These are phyloP conservation scores for Trichoderma atrobrunneum DNA, from an alignment of 2,329 filamentous ascomycete species.

Conservation along the genomic window DNA sequence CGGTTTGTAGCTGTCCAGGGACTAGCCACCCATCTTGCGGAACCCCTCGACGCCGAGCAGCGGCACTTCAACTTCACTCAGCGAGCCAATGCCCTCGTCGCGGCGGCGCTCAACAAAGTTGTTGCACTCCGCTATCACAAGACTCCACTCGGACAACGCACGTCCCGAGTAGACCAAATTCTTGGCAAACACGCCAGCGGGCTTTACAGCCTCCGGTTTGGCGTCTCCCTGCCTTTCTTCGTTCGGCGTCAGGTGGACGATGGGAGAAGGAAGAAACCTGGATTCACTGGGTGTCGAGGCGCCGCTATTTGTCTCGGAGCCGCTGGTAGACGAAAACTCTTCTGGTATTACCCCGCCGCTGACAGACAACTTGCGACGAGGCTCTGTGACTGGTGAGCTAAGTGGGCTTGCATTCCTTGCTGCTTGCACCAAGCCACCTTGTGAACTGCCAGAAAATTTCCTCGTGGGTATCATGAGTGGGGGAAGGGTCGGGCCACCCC, in stretches of 20 bases:
- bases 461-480: constrained; percentile 43
- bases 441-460: constrained; percentile 45
- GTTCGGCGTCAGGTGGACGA: not conserved
- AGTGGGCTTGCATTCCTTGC: constrained; percentile 49
- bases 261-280: not conserved
- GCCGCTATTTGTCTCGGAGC: not conserved
- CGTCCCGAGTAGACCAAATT: constrained; percentile 64
- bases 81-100: constrained; percentile 66
- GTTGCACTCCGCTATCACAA: constrained; percentile 75
- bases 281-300: not conserved
- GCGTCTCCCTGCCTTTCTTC: constrained; percentile 2
- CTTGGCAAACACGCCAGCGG: constrained; percentile 43
- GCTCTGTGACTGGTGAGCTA: constrained; percentile 33
- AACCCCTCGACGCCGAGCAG: constrained; percentile 43
- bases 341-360: not conserved
- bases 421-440: constrained; percentile 47
- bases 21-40: constrained; percentile 35
- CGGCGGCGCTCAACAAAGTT: constrained; percentile 75
- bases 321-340: not conserved
- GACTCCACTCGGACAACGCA: constrained; percentile 73
- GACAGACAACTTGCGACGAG: constrained; percentile 23
- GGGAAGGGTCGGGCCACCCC: constrained; percentile 38
- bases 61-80: constrained; percentile 63
- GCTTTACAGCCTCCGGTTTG: constrained; percentile 39
- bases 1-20: not conserved